A percentile compares a stretch with the other conserved stretches of the same genome.
These are phyloP conservation scores for Mycena latifolia DNA, from an alignment of 768 basidiomycete species.

Conservation along the genomic window DNA sequence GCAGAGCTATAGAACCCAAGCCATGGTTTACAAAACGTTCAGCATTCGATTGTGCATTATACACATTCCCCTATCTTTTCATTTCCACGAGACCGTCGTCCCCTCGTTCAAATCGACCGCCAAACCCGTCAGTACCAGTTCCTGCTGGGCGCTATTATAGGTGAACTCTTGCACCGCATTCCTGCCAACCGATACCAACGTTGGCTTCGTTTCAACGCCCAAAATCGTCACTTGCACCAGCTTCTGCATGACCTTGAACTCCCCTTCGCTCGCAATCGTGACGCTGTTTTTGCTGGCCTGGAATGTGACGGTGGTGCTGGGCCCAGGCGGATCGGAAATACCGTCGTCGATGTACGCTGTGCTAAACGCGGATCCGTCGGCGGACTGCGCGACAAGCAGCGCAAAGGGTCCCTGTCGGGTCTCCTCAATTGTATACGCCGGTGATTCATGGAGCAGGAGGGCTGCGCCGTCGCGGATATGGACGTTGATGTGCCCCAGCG, in stretches of 20 bases:
- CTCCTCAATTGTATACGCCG: constrained; percentile 71
- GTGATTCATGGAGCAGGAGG: constrained; percentile 24
- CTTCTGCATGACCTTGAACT: too few species aligned
- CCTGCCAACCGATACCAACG: too few species aligned
- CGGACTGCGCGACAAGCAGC: too few species aligned
- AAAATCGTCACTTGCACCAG: too few species aligned
- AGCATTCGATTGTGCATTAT: constrained; percentile 18
- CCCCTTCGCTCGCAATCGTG: too few species aligned
- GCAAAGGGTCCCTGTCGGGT: constrained; percentile 49
- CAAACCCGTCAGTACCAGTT: constrained; percentile 28
- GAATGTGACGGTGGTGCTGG: constrained; percentile 38
- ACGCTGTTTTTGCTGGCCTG: neutral
- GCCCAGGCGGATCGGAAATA: constrained; percentile 67
- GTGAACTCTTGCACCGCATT: too few species aligned
- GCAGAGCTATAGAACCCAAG: constrained; percentile 22
- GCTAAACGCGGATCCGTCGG: too few species aligned
- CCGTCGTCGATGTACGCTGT: constrained; percentile 67
- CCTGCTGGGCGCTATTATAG: too few species aligned
- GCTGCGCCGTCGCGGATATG: too few species aligned
- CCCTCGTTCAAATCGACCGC: constrained; percentile 57
- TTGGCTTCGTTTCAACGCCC: too few species aligned
- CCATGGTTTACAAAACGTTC: constrained; percentile 23
- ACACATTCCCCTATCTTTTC: constrained; percentile 25
- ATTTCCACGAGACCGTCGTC: constrained; percentile 52
- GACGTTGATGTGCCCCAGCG: too few species aligned